Evolutionary conservation across 306 rosid genomes (phyloP), one percentile per base, ranked within the genome.

Genomic region (Castanea crenata): DNA sequence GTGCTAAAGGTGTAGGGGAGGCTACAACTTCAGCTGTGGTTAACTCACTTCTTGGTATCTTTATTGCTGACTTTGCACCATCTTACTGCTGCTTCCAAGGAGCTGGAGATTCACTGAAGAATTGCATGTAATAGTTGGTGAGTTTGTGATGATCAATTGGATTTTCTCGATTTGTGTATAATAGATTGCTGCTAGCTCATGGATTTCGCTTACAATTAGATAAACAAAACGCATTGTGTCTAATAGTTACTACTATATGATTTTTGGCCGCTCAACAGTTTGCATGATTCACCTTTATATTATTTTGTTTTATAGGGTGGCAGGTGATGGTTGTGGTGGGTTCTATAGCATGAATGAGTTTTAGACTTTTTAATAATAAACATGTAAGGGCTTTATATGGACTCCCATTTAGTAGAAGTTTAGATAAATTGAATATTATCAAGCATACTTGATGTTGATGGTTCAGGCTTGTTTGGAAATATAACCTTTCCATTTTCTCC

Each of bases 1-100:
- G 99, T 35, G 99, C 99, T 71, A 93, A 95, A 85, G 98, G 97
- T 59, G 99, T 95, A 5, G 98, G 98, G 5, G 97, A 95, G 83
- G 90, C 99, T 25, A 95, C 99, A 52, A 95, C 98, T 0, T 92
- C 99, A 13, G 97, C 99, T 6, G 99, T 95, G 63, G 99, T 95
- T 56, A 81, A 92, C 75, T 95, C 99, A 76, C 97, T 95, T 71
- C 97, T 95, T 13, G 99, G 97, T 52, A 92, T 95, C 77, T 95
- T 95, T 76, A 44, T 95, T 31, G 97, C 99, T 38, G 99, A 95
- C 86, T 95, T 95, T 61, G 86, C 90, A n/a, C 97, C 91, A 46
- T 91, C 99, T 32, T 92, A 67, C 84, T 78, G 83, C 80, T 92
- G 92, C 90, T 95, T 95, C 88, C 95, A 90, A 83, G 99, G 99